Conservation (phyloP, 139 green algal genomes). For the Auxenochlorella pyrenoidosa region DNA sequence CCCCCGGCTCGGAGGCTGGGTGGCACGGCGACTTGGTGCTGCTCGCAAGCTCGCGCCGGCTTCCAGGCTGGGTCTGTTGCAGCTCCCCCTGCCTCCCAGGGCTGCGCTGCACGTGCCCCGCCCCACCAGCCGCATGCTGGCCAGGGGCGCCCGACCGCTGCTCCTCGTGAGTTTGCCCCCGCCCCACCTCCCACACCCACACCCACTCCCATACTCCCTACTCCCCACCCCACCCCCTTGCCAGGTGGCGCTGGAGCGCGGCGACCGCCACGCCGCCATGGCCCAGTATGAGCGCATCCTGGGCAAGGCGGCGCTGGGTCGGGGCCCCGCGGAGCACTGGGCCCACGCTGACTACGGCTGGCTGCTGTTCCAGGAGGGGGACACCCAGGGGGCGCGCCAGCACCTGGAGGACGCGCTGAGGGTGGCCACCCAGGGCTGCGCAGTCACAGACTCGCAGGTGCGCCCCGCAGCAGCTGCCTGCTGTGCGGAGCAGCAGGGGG, state of each 20-base stretch:
- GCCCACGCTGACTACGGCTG: constrained; percentile 80
- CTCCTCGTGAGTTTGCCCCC: not conserved
- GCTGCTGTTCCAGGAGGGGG: constrained; percentile 71
- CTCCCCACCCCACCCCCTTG: not conserved
- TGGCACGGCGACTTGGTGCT: too few species aligned
- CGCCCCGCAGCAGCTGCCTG: too few species aligned
- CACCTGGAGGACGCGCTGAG: constrained; percentile 49
- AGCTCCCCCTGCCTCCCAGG: not conserved
- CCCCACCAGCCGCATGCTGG: not conserved
- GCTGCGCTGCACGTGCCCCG: not conserved
- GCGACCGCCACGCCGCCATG: constrained; percentile 14
- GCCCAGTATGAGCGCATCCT: constrained; percentile 81
- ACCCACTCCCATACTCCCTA: too few species aligned
- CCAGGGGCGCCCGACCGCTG: not conserved
- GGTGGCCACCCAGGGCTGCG: constrained; percentile 21
- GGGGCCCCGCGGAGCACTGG: constrained; percentile 74
- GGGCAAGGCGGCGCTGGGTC: constrained; percentile 66
- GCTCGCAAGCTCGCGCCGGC: too few species aligned
- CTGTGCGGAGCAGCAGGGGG: too few species aligned
- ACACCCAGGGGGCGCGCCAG: constrained; percentile 55
- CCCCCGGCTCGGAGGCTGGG: too few species aligned
- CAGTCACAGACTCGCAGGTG: constrained; percentile 32
- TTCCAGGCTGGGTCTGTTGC: not conserved
- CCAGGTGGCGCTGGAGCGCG: constrained; percentile 24
- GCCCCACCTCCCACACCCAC: too few species aligned